Base-by-base conservation (phyloP, 805 yeast genomes). In the Sugiyamaella boreocaroliniensis region DNA sequence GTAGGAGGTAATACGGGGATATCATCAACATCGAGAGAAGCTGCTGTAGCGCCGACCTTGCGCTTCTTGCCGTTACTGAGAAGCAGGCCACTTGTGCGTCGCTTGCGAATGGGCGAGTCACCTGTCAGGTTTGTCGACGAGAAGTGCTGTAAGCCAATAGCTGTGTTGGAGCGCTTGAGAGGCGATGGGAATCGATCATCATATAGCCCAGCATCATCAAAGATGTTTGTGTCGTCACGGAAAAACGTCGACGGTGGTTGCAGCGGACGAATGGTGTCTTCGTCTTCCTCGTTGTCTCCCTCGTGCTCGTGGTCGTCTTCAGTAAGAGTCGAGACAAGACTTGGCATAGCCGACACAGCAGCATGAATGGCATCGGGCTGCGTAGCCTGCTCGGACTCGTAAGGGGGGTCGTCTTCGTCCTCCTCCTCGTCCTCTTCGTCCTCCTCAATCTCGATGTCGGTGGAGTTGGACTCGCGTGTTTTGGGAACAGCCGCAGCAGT, bases 141-240 rank as follows among this genome's bases (percentile, higher is more conserved):
- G 41, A 55, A 58, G 43, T 58, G 58, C 53, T 60, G 64, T 19
- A 59, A 42, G 9, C 64, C 65, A 47, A 61, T 58, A 16, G 61
- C 64, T 14, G 63, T 59, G 47, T 58, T 57, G 40, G 61, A 56
- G 29, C 61, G 51, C 37, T 57, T 58, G 37, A 58, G 42, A 12
- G 57, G 57, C 45, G 58, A 49, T 11, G 51, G 47, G 12, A 10
- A n/a, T 19, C 16, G 19, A 8, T 40, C 48, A 37, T 44, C 52
- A 16, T n/a, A 45, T 43, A 40, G 9, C 2, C 45, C 37, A 18
- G n/a, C 42, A 18, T 54, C 50, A 18, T 49, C 43, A 19, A 47
- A 51, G 34, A 42, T 16, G 12, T 47, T 49, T 14, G 41, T 32
- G 37, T 32, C 37, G n/a, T 32, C 37, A 11, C 37, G 37, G 37